Evolutionary conservation across 352 stramenopile genomes (phyloP).

Genomic region (Globisporangium paddicum): DNA sequence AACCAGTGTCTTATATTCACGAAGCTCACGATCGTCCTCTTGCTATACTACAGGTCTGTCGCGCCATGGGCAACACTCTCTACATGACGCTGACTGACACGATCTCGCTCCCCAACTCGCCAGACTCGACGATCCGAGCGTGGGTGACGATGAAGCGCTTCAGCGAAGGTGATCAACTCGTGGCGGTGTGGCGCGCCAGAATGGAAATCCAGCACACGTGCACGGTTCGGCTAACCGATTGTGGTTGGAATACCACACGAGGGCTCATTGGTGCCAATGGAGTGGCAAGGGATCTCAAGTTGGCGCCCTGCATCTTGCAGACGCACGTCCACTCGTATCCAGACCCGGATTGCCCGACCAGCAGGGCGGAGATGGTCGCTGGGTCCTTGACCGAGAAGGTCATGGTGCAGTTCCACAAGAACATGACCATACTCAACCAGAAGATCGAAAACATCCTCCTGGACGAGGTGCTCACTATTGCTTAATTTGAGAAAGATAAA

Average conservation of each 20-base stretch:
- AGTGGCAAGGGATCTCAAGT: neutral
- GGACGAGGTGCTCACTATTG: neutral
- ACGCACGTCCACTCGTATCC: neutral
- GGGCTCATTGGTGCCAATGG: neutral
- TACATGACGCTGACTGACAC: neutral
- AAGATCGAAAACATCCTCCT: neutral
- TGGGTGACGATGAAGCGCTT: neutral
- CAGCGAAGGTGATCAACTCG: neutral
- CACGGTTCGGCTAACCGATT: neutral
- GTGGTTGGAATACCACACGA: neutral
- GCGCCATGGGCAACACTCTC: neutral
- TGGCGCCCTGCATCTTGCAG: neutral
- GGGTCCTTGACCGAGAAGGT: neutral
- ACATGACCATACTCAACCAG: conserved; percentile 1
- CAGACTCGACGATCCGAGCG: neutral
- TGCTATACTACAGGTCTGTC: neutral
- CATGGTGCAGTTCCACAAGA: neutral
- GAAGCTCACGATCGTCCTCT: neutral
- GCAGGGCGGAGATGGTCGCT: neutral
- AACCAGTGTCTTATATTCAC: neutral
- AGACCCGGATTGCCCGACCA: neutral
- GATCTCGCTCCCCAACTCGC: neutral
- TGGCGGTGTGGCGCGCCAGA: neutral
- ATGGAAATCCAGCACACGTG: neutral
- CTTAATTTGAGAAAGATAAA: too few relatives aligned